Conservation (phyloP, 2,329 filamentous ascomycete genomes). For the Whalleya microplaca region DNA sequence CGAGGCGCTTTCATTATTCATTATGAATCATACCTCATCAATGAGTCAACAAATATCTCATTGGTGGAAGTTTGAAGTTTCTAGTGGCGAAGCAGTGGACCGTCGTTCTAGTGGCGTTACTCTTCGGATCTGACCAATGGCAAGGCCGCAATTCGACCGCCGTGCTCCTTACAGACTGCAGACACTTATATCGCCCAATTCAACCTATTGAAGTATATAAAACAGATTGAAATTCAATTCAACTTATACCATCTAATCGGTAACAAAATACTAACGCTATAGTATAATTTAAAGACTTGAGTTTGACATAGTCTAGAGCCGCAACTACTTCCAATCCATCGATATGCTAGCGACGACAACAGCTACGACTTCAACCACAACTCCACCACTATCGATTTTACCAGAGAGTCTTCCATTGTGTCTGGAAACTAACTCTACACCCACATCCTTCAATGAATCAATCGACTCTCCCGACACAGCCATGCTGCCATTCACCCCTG, state of each 20-base stretch:
- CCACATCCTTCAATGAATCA: constrained; percentile 8
- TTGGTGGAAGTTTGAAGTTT: constrained; percentile 8
- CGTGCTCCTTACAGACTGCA: too few species aligned
- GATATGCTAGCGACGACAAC: constrained; percentile 23
- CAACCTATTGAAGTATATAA: background rate
- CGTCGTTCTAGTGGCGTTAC: background rate
- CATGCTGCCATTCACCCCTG: constrained; percentile 27
- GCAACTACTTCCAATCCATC: constrained; percentile 4
- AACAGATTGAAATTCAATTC: constrained; percentile 6
- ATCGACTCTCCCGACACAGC: constrained; percentile 10
- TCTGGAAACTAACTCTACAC: constrained; percentile 10
- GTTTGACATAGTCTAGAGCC: constrained; percentile 6
- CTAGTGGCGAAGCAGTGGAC: constrained; percentile 5
- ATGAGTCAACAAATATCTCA: constrained; percentile 7
- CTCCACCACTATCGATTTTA: constrained; percentile 11
- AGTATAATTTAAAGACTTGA: constrained; percentile 7
- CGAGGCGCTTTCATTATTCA: constrained; percentile 14
- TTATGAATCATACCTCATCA: constrained; percentile 32
- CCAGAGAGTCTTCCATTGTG: constrained; percentile 23
- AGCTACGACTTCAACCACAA: constrained; percentile 21
- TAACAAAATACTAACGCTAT: background rate
- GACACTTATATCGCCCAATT: too few species aligned
- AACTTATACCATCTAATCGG: background rate
- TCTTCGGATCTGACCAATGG: constrained; percentile 2
- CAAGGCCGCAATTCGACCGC: too few species aligned